Conservation (phyloP, 495 filamentous ascomycete species). For the Podospora pseudocomata region DNA sequence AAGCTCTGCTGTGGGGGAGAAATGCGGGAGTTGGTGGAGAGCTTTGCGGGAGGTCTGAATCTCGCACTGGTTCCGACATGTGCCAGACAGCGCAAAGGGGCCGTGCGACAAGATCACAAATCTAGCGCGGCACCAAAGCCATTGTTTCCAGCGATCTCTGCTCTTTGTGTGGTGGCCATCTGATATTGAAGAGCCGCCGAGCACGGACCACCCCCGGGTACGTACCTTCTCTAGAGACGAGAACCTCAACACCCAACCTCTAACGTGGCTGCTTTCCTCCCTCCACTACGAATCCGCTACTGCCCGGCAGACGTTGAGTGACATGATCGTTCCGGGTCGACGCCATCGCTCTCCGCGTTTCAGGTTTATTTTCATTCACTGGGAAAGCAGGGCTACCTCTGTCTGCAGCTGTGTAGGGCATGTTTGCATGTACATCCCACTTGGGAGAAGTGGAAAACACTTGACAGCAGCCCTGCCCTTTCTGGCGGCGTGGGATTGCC, state of each 20-base stretch:
- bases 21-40: slow-evolving; percentile 1
- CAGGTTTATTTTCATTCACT: slow-evolving; percentile 38
- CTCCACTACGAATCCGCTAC: slow-evolving; percentile 4
- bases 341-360: slow-evolving; percentile 41
- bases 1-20: not conserved
- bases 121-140: not conserved
- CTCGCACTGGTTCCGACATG: not conserved
- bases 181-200: slow-evolving; percentile 29
- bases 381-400: slow-evolving; percentile 22
- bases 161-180: slow-evolving; percentile 5
- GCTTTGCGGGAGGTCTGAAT: not conserved
- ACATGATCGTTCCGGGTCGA: slow-evolving; percentile 17
- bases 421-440: not conserved
- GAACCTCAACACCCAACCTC: slow-evolving; percentile 10
- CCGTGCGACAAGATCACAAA: not conserved
- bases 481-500: slow-evolving; percentile 10
- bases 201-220: slow-evolving; percentile 13
- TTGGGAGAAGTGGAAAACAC: not conserved
- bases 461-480: slow-evolving; percentile 12
- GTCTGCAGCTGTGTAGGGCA: slow-evolving; percentile 22
- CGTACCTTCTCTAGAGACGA: slow-evolving; percentile 16
- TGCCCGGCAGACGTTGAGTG: slow-evolving; percentile 10
- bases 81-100: not conserved
- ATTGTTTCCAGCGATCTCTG: not conserved
- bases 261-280: too few relatives aligned